These are phyloP conservation scores for Rhododendron molle DNA, from an alignment of 148 eudicot species.

Conservation along the genomic window DNA sequence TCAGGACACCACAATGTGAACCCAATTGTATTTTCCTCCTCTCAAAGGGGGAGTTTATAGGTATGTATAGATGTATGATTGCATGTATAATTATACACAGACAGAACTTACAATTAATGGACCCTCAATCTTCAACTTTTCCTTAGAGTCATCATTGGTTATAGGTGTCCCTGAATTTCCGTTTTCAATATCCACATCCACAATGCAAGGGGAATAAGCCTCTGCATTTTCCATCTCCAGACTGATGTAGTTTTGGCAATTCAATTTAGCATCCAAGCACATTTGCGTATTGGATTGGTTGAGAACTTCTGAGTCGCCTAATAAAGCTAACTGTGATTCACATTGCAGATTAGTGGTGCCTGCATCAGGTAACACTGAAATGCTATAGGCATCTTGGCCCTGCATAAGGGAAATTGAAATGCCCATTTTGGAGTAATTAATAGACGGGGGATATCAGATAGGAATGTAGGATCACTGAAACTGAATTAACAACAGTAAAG, in stretches of 20 bases:
- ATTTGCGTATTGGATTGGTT: slow-evolving; percentile 16
- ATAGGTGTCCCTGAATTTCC: slow-evolving; percentile 36
- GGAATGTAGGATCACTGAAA: neutral
- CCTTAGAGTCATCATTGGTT: slow-evolving; percentile 32
- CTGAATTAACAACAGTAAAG: neutral
- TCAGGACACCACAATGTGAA: neutral
- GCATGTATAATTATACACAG: neutral
- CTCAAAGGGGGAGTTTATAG: neutral
- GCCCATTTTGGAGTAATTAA: neutral
- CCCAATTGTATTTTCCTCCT: neutral
- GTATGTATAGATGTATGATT: neutral
- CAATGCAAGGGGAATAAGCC: slow-evolving; percentile 26
- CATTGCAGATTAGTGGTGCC: slow-evolving; percentile 21
- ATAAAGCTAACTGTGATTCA: slow-evolving; percentile 28
- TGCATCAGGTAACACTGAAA: slow-evolving; percentile 45
- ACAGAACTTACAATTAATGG: slow-evolving; percentile 43
- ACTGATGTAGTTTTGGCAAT: slow-evolving; percentile 26
- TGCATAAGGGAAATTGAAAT: slow-evolving; percentile 21
- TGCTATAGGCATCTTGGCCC: slow-evolving; percentile 45
- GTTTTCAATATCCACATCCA: slow-evolving; percentile 50
- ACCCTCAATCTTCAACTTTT: slow-evolving; percentile 47
- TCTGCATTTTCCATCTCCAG: slow-evolving; percentile 29
- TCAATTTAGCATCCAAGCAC: slow-evolving; percentile 34
- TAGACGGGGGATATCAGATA: neutral
- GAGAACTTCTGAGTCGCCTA: slow-evolving; percentile 21